Base-by-base conservation (phyloP, 225 moss, liverwort and hornwort species). In the Takakia lepidozioides region DNA sequence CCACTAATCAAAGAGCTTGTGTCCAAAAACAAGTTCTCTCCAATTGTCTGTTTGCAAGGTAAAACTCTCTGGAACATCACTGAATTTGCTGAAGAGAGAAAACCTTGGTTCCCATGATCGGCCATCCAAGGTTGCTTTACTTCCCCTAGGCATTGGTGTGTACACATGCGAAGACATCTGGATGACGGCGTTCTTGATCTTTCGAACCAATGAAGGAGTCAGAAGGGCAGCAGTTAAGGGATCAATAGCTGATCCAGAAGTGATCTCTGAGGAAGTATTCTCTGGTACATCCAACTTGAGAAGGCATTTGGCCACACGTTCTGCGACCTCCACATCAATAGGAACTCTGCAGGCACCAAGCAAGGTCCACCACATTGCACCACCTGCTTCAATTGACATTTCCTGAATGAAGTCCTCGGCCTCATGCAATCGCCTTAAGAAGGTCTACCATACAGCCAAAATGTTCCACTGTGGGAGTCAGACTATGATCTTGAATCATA, bases 151-250 rank as follows among this genome's bases (percentile, higher is more conserved):
- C 21, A 7, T n/a, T 17, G 7, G 43, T 43, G 48, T 20, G 25
- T 10, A 20, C 25, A 22, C 19, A 20, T 20, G 16, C 8, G 25
- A 7, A 8, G 48, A 25, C 45, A 41, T 49, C 54, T 67, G 46
- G 25, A 43, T 17, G 43, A 3, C 18, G 21, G 18, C 21, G 28
- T 54, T 70, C 14, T 52, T 51, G 17, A 62, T 36, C 45, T 43
- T 24, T 50, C 45, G 58, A 36, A 21, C 24, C 23, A 60, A 1
- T 63, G 53, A 45, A 37, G 51, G 60, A 25, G 95, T 85, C 29
- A 61, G 66, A 27, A 98, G 71, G 57, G 63, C 86, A 53, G 76
- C 80, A 70, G 86, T 90, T 28, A 98, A 49, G 28, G 68, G 60
- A 57, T 78, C 85, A 30, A 59, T 68, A 8, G 65, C 65, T 29